Percentiles rank a stretch among this genome's conserved stretches.
Evolutionary conservation across 345 rosid species (phyloP).

Genomic region (Arabidopsis thaliana): DNA sequence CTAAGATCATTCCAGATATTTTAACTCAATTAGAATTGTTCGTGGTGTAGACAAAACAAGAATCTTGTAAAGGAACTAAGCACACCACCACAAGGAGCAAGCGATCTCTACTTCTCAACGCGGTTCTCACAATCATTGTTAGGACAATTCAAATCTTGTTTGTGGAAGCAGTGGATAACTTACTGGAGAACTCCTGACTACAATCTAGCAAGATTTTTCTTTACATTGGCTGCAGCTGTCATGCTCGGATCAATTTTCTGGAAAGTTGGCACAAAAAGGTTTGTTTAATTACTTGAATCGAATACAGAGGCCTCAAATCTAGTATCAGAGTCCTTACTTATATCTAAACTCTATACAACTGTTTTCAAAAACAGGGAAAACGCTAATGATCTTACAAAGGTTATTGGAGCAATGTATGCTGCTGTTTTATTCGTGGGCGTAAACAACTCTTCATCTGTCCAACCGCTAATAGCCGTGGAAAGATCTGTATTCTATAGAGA

Average conservation of each 20-base stretch:
- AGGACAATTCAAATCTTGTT: constrained; percentile 70
- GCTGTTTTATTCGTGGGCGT: constrained; percentile 66
- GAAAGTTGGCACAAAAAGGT: constrained; percentile 66
- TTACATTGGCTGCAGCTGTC: constrained; percentile 59
- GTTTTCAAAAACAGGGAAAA: constrained; percentile 45
- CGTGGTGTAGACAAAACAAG: constrained; percentile 59
- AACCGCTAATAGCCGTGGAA: constrained; percentile 70
- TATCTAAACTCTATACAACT: not conserved
- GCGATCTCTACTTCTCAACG: constrained; percentile 57
- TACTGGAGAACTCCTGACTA: constrained; percentile 83
- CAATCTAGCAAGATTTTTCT: constrained; percentile 61
- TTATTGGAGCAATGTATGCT: constrained; percentile 77
- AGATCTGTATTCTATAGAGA: constrained; percentile 76
- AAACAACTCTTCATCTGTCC: constrained; percentile 71
- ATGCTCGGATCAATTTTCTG: constrained; percentile 69
- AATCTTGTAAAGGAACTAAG: constrained; percentile 61
- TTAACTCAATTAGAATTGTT: not conserved
- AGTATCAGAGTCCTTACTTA: constrained; percentile 7
- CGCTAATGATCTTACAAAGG: constrained; percentile 55
- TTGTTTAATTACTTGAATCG: not conserved
- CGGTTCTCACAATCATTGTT: constrained; percentile 56
- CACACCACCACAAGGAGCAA: constrained; percentile 56
- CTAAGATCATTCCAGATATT: not conserved
- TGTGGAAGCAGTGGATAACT: constrained; percentile 77
- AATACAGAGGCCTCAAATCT: not conserved